A percentile compares a stretch with the other conserved stretches of the same genome.
Evolutionary conservation across 2,329 filamentous ascomycete genomes (phyloP).

Genomic region (Penicillium sp.): DNA sequence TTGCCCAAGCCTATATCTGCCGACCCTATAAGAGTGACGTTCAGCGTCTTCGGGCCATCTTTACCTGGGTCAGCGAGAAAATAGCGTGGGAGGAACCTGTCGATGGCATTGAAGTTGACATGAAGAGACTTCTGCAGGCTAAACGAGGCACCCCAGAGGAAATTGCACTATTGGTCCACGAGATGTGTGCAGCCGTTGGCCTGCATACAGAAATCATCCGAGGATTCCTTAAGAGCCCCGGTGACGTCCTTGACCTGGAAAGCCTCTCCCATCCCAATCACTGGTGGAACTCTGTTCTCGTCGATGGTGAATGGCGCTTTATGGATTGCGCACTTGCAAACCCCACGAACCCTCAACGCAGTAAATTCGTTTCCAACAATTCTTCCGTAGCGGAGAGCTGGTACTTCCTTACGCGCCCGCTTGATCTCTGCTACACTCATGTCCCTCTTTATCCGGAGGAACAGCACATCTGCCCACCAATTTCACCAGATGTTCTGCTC

Average conservation of each 20-base stretch:
- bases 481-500: constrained; percentile 80
- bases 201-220: constrained; percentile 82
- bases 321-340: constrained; percentile 92
- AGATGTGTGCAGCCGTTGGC: constrained; percentile 91
- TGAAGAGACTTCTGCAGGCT: constrained; percentile 76
- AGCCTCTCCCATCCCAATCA: constrained; percentile 87
- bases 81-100: constrained; percentile 94
- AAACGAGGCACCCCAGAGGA: constrained; percentile 85
- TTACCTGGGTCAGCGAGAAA: constrained; percentile 95
- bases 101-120: constrained; percentile 73
- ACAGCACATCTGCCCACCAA: constrained; percentile 87
- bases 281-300: constrained; percentile 93
- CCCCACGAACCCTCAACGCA: constrained; percentile 80
- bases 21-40: constrained; percentile 92
- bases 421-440: constrained; percentile 93
- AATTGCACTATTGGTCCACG: constrained; percentile 79
- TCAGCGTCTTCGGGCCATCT: constrained; percentile 88
- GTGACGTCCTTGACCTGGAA: constrained; percentile 76
- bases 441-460: constrained; percentile 82
- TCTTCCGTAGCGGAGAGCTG: constrained; percentile 74
- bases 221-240: constrained; percentile 87
- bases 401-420: constrained; percentile 90
- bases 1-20: constrained; percentile 90
- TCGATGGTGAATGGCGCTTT: constrained; percentile 94
- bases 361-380: constrained; percentile 70